Conservation (phyloP, 75 land plant species). For the Pinus taeda region DNA sequence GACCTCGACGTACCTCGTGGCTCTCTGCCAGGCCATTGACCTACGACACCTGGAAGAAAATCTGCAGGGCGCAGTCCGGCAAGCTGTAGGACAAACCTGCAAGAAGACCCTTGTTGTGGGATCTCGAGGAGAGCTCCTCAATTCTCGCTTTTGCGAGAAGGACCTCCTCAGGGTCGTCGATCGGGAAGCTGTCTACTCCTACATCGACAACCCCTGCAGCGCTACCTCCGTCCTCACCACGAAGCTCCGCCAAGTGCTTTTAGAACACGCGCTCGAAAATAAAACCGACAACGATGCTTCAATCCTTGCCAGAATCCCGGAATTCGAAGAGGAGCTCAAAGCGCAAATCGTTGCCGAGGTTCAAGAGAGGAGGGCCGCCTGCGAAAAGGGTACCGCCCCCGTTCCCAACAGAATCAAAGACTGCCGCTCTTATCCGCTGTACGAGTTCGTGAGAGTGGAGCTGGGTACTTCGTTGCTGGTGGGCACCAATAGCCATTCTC, state of each 20-base stretch:
- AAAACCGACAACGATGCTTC: constrained; percentile 42
- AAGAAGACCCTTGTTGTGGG: constrained; percentile 47
- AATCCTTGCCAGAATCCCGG: constrained; percentile 58
- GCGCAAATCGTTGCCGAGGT: constrained; percentile 46
- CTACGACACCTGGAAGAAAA: constrained; percentile 83
- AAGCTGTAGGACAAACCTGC: constrained; percentile 50
- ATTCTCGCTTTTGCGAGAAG: constrained; percentile 81
- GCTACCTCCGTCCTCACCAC: constrained; percentile 63
- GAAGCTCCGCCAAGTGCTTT: constrained; percentile 68
- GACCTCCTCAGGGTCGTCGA: constrained; percentile 68
- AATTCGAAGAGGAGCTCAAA: constrained; percentile 79
- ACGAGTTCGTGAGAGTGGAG: constrained; percentile 65
- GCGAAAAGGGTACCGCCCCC: constrained; percentile 43
- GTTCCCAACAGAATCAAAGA: constrained; percentile 67
- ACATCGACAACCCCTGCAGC: constrained; percentile 76
- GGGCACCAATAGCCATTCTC: constrained; percentile 59
- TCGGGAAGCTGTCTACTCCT: constrained; percentile 54
- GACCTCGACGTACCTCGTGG: constrained; percentile 43
- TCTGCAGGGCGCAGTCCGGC: constrained; percentile 42
- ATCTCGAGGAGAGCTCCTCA: constrained; percentile 53
- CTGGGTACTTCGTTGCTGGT: constrained; percentile 47
- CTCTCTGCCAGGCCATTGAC: constrained; percentile 67
- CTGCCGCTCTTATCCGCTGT: constrained; percentile 76
- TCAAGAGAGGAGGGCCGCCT: constrained; percentile 33
- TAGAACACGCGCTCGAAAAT: constrained; percentile 68